Evolutionary conservation across 2,329 filamentous ascomycete genomes (phyloP).

Genomic region (Fusarium longipes): DNA sequence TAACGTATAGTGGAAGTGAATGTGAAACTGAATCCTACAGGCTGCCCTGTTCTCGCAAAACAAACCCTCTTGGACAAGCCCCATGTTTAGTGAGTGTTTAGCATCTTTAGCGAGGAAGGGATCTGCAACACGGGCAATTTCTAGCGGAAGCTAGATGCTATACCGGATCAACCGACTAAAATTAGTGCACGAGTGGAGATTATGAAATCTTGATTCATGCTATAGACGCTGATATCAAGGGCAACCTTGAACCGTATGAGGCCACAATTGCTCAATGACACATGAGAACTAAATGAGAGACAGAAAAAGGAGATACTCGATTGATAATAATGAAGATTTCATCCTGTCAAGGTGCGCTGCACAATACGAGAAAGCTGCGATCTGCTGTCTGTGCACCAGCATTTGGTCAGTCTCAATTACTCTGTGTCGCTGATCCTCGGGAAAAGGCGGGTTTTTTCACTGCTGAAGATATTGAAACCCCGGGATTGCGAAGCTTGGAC

Average conservation of each 20-base stretch:
- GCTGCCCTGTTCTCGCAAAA: neutral
- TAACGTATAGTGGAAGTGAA: neutral
- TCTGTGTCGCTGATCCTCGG: neutral
- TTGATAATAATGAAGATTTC: too few relatives aligned
- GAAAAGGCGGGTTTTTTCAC: neutral
- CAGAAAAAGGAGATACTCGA: too few relatives aligned
- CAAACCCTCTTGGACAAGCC: neutral
- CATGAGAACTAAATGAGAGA: too few relatives aligned
- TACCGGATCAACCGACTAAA: slow-evolving; percentile 10
- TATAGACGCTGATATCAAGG: neutral
- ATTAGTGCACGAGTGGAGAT: neutral
- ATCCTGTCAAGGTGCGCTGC: neutral
- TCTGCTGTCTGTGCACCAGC: slow-evolving; percentile 5
- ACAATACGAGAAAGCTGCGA: neutral
- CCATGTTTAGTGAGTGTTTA: neutral
- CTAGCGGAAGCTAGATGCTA: neutral
- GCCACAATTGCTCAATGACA: neutral
- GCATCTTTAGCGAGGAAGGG: neutral
- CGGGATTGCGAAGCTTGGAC: neutral
- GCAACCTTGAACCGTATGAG: neutral
- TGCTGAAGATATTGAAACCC: neutral
- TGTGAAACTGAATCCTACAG: neutral
- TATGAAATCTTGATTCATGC: neutral
- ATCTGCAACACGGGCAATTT: slow-evolving; percentile 11
- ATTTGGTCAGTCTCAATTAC: neutral